Conservation (phyloP, 2,329 filamentous ascomycete genomes). For the Fusarium sp. region DNA sequence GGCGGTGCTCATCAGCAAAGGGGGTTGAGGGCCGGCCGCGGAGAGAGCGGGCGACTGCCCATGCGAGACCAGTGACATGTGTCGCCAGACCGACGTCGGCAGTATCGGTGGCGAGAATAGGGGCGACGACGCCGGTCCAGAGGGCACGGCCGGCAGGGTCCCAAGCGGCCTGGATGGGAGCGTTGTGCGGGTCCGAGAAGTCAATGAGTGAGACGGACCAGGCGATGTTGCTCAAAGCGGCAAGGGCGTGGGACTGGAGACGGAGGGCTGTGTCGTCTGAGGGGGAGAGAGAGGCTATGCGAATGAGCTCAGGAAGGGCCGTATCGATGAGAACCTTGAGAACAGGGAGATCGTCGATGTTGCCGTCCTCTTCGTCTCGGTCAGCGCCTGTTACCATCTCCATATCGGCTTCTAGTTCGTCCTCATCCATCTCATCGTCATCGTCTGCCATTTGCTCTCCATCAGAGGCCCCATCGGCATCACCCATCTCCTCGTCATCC, state of each 20-base stretch:
- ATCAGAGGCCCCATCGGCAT: constrained; percentile 52
- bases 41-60: constrained; percentile 71
- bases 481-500: constrained; percentile 54
- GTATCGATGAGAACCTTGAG: constrained; percentile 56
- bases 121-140: constrained; percentile 68
- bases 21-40: constrained; percentile 60
- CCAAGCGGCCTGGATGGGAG: constrained; percentile 66
- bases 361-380: constrained; percentile 52
- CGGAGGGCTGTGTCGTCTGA: constrained; percentile 55
- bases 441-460: constrained; percentile 53
- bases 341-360: constrained; percentile 65
- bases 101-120: constrained; percentile 70
- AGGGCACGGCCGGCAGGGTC: constrained; percentile 63
- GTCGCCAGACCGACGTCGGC: constrained; percentile 72
- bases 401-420: constrained; percentile 73
- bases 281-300: constrained; percentile 56
- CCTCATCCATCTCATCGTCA: constrained; percentile 67
- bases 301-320: constrained; percentile 59
- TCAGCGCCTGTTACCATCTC: constrained; percentile 68
- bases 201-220: constrained; percentile 74
- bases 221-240: constrained; percentile 74
- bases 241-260: constrained; percentile 66
- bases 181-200: constrained; percentile 65
- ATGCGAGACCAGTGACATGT: constrained; percentile 72
- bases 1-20: constrained; percentile 65